Conservation (phyloP, 208 protist genomes). For the Crithidia sp. region DNA sequence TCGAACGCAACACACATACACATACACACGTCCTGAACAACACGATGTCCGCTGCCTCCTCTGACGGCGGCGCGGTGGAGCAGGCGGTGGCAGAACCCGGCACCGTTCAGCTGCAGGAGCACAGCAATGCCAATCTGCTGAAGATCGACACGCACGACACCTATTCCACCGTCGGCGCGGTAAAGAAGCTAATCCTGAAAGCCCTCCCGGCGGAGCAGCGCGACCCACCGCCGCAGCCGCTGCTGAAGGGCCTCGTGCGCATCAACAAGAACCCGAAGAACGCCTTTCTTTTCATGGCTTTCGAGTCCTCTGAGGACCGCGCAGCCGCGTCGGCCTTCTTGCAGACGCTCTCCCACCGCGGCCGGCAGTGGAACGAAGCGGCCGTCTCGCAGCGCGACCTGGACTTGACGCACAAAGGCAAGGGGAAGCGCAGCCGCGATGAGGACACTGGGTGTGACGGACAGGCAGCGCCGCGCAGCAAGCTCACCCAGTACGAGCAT, state of each 20-base stretch:
- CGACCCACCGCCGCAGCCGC: conserved; percentile 36
- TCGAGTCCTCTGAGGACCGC: conserved; percentile 65
- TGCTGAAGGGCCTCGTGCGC: conserved; percentile 77
- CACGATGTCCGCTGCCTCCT: conserved; percentile 15
- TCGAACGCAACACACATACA: too few species aligned
- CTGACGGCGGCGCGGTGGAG: conserved; percentile 5
- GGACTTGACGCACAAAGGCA: conserved; percentile 81
- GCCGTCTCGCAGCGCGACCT: conserved; percentile 65
- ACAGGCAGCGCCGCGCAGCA: conserved; percentile 31
- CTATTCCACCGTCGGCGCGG: conserved; percentile 73
- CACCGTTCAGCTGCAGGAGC: conserved; percentile 51
- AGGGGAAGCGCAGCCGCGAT: conserved; percentile 56
- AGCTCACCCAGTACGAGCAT: conserved; percentile 77
- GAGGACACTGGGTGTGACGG: conserved; percentile 6
- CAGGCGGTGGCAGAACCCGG: conserved; percentile 2
- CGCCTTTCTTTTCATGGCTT: conserved; percentile 79
- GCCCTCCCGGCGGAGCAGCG: conserved; percentile 37
- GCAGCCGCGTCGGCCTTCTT: conserved; percentile 50
- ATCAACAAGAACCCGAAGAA: conserved; percentile 90
- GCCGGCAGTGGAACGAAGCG: conserved; percentile 61
- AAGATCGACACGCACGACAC: conserved; percentile 90
- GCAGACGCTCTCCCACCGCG: conserved; percentile 50
- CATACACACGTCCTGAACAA: too few species aligned
- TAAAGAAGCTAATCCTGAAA: conserved; percentile 84
- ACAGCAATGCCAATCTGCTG: conserved; percentile 88